These are phyloP conservation scores for Lolium multiflorum DNA, from an alignment of 176 grass and related monocot genomes.

Conservation along the genomic window DNA sequence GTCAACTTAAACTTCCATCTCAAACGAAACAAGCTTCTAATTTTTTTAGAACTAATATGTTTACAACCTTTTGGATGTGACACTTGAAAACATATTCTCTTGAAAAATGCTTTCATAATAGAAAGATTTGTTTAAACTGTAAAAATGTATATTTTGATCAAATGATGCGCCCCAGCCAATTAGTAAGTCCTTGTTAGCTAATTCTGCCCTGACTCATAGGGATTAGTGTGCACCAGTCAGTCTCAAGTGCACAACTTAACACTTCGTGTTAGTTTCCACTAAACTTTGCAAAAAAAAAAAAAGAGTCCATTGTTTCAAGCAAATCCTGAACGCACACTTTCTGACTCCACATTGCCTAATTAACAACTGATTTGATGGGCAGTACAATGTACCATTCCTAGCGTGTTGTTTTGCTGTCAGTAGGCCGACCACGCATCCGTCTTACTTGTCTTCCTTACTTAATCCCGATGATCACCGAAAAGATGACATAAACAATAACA, in stretches of 20 bases:
- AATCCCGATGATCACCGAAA: slow-evolving; percentile 12
- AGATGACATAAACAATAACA: not conserved
- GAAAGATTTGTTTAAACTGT: too few relatives aligned
- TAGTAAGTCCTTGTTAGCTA: not conserved
- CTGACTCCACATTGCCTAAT: not conserved
- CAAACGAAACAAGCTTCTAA: too few relatives aligned
- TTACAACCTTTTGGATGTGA: too few relatives aligned
- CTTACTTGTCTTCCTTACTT: slow-evolving; percentile 1
- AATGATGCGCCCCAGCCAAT: not conserved
- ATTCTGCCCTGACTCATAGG: not conserved
- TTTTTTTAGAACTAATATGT: not conserved
- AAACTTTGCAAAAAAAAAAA: too few relatives aligned
- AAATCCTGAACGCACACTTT: not conserved
- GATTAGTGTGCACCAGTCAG: not conserved
- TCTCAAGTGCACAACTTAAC: not conserved
- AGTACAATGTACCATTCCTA: not conserved
- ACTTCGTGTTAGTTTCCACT: not conserved
- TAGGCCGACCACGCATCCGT: slow-evolving; percentile 9
- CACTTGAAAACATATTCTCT: too few relatives aligned
- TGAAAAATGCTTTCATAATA: too few relatives aligned
- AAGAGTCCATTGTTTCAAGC: not conserved
- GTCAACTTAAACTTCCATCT: not conserved
- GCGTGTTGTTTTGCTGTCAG: not conserved
- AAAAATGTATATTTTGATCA: not conserved
- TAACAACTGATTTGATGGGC: not conserved